Conservation (phyloP, 2,329 filamentous ascomycete genomes). For the Neonectria coccinea region DNA sequence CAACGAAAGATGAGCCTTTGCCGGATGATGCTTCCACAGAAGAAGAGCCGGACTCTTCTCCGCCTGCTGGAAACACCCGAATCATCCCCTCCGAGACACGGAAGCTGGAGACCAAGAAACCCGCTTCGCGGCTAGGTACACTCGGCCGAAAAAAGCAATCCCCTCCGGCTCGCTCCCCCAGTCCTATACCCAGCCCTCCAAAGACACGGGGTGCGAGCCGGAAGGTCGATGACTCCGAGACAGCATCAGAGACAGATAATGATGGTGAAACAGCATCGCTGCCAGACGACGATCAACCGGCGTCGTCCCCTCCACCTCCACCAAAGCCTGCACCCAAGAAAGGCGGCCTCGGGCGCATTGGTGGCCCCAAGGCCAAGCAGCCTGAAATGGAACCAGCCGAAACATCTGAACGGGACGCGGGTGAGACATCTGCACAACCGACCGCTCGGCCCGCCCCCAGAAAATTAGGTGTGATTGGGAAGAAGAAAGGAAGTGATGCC, state of each 20-base stretch:
- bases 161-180: conserved; percentile 41
- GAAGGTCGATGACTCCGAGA: conserved; percentile 52
- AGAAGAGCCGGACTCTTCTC: conserved; percentile 45
- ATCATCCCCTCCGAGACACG: conserved; percentile 22
- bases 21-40: conserved; percentile 50
- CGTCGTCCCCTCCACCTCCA: conserved; percentile 37
- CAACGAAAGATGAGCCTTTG: conserved; percentile 21
- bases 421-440: conserved; percentile 18
- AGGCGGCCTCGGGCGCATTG: conserved; percentile 55
- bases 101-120: conserved; percentile 35
- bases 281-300: conserved; percentile 28
- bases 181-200: conserved; percentile 22
- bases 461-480: conserved; percentile 53
- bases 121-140: conserved; percentile 48
- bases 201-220: conserved; percentile 12
- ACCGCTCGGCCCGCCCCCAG: conserved; percentile 32
- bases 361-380: conserved; percentile 46
- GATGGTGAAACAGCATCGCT: conserved; percentile 45
- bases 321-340: conserved; percentile 45
- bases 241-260: conserved; percentile 58
- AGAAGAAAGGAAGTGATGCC: conserved; percentile 35
- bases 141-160: conserved; percentile 52
- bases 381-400: conserved; percentile 22
- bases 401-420: conserved; percentile 19
- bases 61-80: conserved; percentile 20